Conservation (phyloP, 208 protist genomes). For the Tritrichomonas musculus region DNA sequence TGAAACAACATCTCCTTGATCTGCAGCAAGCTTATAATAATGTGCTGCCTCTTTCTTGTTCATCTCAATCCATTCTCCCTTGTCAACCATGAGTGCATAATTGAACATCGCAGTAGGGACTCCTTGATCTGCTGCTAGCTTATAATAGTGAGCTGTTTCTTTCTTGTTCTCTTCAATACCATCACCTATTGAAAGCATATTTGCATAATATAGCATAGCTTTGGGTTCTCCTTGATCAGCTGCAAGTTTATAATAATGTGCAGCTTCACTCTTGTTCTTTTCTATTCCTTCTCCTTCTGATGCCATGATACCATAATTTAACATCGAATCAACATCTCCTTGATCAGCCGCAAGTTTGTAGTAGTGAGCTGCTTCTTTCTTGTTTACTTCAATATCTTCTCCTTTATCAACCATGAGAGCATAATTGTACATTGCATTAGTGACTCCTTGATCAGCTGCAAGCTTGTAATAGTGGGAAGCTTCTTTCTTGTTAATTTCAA, state of each 20-base stretch:
- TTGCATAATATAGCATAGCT: background rate
- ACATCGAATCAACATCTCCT: background rate
- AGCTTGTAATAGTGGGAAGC: background rate
- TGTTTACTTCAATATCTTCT: background rate
- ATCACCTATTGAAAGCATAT: background rate
- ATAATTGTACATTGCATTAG: background rate
- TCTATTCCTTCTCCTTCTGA: background rate
- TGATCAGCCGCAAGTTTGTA: background rate
- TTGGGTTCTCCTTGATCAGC: background rate
- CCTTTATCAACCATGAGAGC: background rate
- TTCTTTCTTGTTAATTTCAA: background rate
- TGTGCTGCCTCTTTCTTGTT: background rate
- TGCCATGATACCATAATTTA: background rate
- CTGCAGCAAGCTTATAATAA: background rate
- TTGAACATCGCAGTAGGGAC: background rate
- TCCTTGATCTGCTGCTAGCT: background rate
- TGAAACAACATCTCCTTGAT: background rate
- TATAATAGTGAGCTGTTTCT: background rate
- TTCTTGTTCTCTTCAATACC: background rate
- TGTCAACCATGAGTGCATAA: background rate
- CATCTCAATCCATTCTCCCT: background rate
- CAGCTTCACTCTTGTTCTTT: background rate
- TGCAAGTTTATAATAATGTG: background rate
- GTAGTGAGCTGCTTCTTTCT: background rate
- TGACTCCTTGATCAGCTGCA: background rate